Evolutionary conservation across 1,284 basidiomycete genomes (phyloP).

Genomic region (Pholiota adiposa): DNA sequence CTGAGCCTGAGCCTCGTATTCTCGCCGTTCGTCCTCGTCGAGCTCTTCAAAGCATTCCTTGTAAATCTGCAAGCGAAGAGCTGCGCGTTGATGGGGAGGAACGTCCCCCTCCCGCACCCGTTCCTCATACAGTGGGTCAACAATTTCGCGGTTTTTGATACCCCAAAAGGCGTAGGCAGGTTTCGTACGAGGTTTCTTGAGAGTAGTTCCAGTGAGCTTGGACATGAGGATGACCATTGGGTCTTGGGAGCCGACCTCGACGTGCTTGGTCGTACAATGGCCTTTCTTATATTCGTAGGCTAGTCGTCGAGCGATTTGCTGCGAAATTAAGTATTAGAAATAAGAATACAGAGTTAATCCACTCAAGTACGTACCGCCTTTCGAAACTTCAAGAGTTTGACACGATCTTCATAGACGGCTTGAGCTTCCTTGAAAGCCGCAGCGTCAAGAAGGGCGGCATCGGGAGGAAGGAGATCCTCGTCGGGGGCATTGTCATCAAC

Average conservation of each 20-base stretch:
- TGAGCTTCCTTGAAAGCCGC: not conserved
- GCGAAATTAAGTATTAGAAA: too few relatives aligned
- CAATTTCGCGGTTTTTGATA: not conserved
- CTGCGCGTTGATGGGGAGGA: not conserved
- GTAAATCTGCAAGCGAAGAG: not conserved
- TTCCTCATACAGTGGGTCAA: not conserved
- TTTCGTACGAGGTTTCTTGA: not conserved
- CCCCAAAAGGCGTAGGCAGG: not conserved
- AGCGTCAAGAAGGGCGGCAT: not conserved
- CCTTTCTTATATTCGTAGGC: not conserved
- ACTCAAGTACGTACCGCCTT: not conserved
- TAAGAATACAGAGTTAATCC: not conserved
- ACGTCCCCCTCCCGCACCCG: not conserved
- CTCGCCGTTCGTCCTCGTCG: not conserved
- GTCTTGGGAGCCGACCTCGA: not conserved
- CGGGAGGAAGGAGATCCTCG: not conserved
- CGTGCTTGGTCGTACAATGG: not conserved
- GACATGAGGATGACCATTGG: not conserved
- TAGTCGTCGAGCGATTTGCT: not conserved
- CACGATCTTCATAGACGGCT: not conserved
- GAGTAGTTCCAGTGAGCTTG: not conserved
- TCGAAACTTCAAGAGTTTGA: not conserved
- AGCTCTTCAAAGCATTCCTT: not conserved
- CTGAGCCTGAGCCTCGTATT: not conserved
- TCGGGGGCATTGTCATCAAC: not conserved